phyloP scores from a whole-genome alignment of 495 filamentous ascomycete species.

The Aspergillus carlsbadensis region DNA sequence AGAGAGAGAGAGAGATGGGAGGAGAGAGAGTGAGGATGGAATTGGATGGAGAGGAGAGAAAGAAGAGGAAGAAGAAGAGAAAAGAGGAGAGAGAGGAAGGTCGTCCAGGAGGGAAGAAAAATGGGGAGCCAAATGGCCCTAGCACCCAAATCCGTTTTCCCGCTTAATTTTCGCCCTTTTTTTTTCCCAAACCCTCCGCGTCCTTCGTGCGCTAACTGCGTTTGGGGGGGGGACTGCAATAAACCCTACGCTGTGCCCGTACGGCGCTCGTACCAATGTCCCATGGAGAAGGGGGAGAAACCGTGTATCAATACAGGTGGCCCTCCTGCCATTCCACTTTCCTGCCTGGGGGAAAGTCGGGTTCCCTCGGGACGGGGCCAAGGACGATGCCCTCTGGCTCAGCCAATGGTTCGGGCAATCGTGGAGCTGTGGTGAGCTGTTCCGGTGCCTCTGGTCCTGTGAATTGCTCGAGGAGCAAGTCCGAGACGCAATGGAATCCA shows the following conservation, averaged over 20 bases:
- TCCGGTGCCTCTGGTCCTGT: not conserved
- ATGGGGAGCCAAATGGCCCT: conserved; percentile 40
- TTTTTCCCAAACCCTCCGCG: conserved; percentile 33
- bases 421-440: conserved; percentile 22
- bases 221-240: conserved; percentile 8
- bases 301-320: conserved; percentile 10
- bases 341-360: conserved; percentile 16
- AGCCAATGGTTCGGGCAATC: conserved; percentile 18
- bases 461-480: conserved; percentile 1
- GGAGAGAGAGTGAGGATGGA: not conserved
- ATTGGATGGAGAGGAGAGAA: not conserved
- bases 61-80: conserved; percentile 24
- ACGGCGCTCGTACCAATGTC: not conserved
- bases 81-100: conserved; percentile 25
- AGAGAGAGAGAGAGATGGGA: conserved; percentile 25
- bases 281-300: conserved; percentile 1
- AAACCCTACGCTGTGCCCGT: conserved; percentile 33
- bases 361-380: conserved; percentile 28
- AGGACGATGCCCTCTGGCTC: conserved; percentile 14
- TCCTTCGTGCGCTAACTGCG: conserved; percentile 31
- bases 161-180: conserved; percentile 48
- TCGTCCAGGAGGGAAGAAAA: conserved; percentile 39
- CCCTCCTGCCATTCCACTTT: conserved; percentile 7
- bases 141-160: conserved; percentile 45
- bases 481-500: conserved; percentile 18